Evolutionary conservation across 208 protist species (phyloP), one percentile per base, ranked within the genome.

Genomic region (Vickermania ingenoplastis): DNA sequence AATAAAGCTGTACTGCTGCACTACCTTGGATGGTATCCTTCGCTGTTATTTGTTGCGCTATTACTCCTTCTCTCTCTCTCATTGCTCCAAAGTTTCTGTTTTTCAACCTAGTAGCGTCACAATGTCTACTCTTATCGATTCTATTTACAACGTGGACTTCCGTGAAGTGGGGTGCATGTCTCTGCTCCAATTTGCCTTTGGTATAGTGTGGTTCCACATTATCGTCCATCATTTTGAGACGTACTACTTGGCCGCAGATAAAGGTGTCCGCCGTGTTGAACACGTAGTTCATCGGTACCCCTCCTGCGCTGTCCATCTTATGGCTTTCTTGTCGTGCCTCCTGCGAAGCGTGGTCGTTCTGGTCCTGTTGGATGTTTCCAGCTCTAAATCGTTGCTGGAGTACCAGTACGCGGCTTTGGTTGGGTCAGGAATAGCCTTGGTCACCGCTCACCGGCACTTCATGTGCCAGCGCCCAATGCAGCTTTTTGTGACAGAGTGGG

Each of bases 211-310:
- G 88, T 94, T 89, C 58, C 67, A 73, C 49, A 65, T 62, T 60
- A 89, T 94, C 53, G 76, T 94, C 27, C 70, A 79, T 49, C 70
- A 78, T 45, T 66, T 91, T 24, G 72, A 78, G 59, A 57, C 62
- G 11, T 94, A 94, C 73, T 89, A 88, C 59, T 58, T 80, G 36
- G 88, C 88, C 4, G 88, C 88, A 14, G 88, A 94, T 57, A 94
- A 94, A 70, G 88, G 88, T 51, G 88, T 94, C 26, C 76, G 84
- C 31, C 72, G 76, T 41, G 63, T 79, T 25, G 84, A 92, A 69
- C 82, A 92, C 68, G 79, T 75, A 28, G 63, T 91, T 21, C 69
- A 83, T 50, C 78, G 76, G 41, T 94, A 92, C 65, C 70, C 79
- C 5, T 48, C 55, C 21, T 3, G 65, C 21, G 31, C 83, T 0